phyloP scores from a whole-genome alignment of 345 rosid species.

The Noccaea bulbosa region DNA sequence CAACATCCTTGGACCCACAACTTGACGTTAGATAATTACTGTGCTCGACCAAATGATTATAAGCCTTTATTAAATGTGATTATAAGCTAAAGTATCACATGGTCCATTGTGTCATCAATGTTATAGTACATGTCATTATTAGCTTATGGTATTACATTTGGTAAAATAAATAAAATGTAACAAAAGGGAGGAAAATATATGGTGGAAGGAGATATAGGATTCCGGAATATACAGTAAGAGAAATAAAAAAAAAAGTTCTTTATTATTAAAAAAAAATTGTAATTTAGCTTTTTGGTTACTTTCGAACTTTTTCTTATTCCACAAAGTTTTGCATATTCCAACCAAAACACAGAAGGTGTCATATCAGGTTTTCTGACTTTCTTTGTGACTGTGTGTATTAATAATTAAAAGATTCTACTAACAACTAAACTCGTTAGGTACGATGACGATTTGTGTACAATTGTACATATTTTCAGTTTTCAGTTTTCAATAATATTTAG shows the following conservation, averaged over 20 bases:
- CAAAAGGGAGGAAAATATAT: not conserved
- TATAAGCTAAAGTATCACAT: conserved; percentile 25
- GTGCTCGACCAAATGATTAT: not conserved
- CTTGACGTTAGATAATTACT: conserved; percentile 23
- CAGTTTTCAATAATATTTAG: too few species aligned
- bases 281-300: conserved; percentile 38
- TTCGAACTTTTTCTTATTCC: conserved; percentile 33
- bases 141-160: not conserved
- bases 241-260: not conserved
- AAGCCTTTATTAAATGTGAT: not conserved
- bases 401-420: not conserved
- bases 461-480: not conserved
- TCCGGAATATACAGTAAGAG: conserved; percentile 32
- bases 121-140: conserved; percentile 16
- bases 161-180: not conserved
- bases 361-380: conserved; percentile 22
- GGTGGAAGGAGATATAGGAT: conserved; percentile 33
- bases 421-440: conserved; percentile 7
- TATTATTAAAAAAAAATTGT: not conserved
- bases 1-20: conserved; percentile 36
- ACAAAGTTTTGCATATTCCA: conserved; percentile 9
- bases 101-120: conserved; percentile 38
- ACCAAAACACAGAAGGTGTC: conserved; percentile 22
- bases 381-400: not conserved
- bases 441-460: not conserved